Evolutionary conservation across 2,329 filamentous ascomycete genomes (phyloP).

Genomic region (Aspergillus sp.): DNA sequence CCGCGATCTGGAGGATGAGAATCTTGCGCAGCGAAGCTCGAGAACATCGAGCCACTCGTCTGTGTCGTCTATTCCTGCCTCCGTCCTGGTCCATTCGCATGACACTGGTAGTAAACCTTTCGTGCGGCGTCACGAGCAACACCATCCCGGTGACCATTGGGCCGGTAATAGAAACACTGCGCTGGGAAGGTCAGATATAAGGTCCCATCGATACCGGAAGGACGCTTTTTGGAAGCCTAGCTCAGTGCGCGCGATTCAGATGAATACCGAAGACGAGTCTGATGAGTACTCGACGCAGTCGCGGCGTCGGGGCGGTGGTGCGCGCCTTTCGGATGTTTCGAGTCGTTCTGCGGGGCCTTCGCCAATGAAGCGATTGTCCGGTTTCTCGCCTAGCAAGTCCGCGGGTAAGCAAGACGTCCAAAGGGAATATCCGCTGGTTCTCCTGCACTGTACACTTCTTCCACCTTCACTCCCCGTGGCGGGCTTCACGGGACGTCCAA

Average conservation of each 20-base stretch:
- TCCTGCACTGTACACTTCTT: conserved; percentile 54
- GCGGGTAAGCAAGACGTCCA: conserved; percentile 27
- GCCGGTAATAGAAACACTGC: too few relatives aligned
- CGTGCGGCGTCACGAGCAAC: too few relatives aligned
- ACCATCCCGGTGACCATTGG: too few relatives aligned
- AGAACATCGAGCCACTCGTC: conserved; percentile 34
- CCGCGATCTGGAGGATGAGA: conserved; percentile 21
- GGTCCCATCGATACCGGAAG: too few relatives aligned
- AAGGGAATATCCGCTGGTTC: conserved; percentile 49
- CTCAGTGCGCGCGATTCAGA: conserved; percentile 39
- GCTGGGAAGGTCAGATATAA: too few relatives aligned
- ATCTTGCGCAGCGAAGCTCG: conserved; percentile 16
- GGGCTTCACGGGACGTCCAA: conserved; percentile 22
- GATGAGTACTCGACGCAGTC: conserved; percentile 33
- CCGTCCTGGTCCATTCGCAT: conserved; percentile 27
- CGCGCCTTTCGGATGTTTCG: conserved; percentile 22
- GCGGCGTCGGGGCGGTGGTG: conserved; percentile 18
- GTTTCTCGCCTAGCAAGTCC: conserved; percentile 25
- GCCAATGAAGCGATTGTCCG: conserved; percentile 25
- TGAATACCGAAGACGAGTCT: conserved; percentile 37
- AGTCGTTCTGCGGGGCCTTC: conserved; percentile 27
- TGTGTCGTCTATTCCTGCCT: conserved; percentile 34
- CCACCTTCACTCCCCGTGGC: conserved; percentile 46
- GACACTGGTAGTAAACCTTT: conserved; percentile 5
- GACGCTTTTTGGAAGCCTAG: conserved; percentile 35